A percentile compares a stretch with the other conserved stretches of the same genome.
These are phyloP conservation scores for Diutina scorzettiae DNA, from an alignment of 1,139 yeast species.

Conservation along the genomic window DNA sequence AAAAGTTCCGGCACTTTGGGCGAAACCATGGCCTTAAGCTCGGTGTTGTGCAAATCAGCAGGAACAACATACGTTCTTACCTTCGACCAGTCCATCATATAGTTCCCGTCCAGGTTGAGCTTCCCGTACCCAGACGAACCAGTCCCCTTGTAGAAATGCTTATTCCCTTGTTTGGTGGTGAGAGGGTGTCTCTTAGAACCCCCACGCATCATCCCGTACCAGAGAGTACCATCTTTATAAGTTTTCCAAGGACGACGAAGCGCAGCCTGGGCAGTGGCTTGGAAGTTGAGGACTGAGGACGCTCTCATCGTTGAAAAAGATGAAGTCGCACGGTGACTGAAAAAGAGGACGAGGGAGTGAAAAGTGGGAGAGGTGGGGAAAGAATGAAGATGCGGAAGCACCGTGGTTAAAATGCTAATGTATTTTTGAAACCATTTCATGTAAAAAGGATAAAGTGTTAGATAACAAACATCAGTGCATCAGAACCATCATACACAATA, in stretches of 20 bases:
- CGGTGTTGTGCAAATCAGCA: conserved; percentile 25
- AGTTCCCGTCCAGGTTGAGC: conserved; percentile 62
- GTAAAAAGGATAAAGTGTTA: too few relatives aligned
- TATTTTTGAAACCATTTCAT: too few relatives aligned
- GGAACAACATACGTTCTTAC: conserved; percentile 92
- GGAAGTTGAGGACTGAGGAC: conserved; percentile 38
- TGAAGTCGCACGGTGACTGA: neutral
- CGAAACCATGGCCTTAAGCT: conserved; percentile 63
- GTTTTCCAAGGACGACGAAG: conserved; percentile 87
- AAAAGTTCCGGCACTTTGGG: conserved; percentile 58
- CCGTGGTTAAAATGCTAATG: too few relatives aligned
- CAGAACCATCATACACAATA: too few relatives aligned
- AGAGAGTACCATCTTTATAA: conserved; percentile 69
- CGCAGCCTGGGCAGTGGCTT: conserved; percentile 34
- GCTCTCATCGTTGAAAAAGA: conserved; percentile 34
- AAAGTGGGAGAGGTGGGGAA: neutral
- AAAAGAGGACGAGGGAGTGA: neutral
- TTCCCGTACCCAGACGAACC: conserved; percentile 89
- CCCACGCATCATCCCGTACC: conserved; percentile 64
- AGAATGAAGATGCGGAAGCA: too few relatives aligned
- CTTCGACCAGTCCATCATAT: conserved; percentile 68
- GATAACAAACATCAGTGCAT: too few relatives aligned
- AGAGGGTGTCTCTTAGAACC: conserved; percentile 81
- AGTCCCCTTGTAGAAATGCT: conserved; percentile 90
- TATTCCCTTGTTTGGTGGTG: conserved; percentile 90